These are phyloP conservation scores for Xylaria sp. DNA, from an alignment of 2,329 filamentous ascomycete genomes.

Conservation along the genomic window DNA sequence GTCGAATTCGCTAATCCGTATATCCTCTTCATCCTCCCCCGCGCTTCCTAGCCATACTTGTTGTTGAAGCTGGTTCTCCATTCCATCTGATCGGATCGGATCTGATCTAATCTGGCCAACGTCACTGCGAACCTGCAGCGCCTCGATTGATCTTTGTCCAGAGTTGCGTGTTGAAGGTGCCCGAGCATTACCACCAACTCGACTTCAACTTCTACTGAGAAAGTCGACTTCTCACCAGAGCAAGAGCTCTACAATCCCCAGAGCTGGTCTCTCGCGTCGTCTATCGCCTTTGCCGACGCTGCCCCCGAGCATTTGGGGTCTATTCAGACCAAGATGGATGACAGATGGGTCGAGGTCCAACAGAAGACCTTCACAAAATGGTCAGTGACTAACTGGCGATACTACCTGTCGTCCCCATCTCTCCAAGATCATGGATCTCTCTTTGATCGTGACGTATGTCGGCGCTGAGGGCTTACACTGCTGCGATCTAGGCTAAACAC, in stretches of 20 bases:
- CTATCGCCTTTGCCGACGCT: slow-evolving; percentile 43
- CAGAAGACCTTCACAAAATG: slow-evolving; percentile 99
- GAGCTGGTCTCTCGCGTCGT: slow-evolving; percentile 30
- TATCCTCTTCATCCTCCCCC: slow-evolving; percentile 11
- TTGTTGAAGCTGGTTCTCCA: not conserved
- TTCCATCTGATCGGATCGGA: not conserved
- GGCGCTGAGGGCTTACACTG: slow-evolving; percentile 18
- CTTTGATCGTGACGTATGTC: not conserved
- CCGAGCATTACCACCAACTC: slow-evolving; percentile 40
- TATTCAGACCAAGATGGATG: slow-evolving; percentile 56
- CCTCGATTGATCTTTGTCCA: slow-evolving; percentile 21
- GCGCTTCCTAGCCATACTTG: not conserved
- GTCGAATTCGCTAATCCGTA: not conserved
- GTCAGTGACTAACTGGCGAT: slow-evolving; percentile 38
- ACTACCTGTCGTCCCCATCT: not conserved
- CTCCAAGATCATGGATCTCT: slow-evolving; percentile 17
- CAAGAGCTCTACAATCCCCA: slow-evolving; percentile 33
- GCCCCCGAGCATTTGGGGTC: slow-evolving; percentile 41
- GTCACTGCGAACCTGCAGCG: slow-evolving; percentile 22
- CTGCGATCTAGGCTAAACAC: slow-evolving; percentile 73
- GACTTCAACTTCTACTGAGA: slow-evolving; percentile 28
- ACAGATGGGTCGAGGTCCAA: slow-evolving; percentile 74
- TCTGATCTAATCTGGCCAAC: slow-evolving; percentile 6
- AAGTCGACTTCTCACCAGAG: slow-evolving; percentile 25
- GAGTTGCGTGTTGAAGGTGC: slow-evolving; percentile 46